Evolutionary conservation across 1,284 basidiomycete genomes (phyloP), one percentile per base, ranked within the genome.

Genomic region (Agaricales sp.): DNA sequence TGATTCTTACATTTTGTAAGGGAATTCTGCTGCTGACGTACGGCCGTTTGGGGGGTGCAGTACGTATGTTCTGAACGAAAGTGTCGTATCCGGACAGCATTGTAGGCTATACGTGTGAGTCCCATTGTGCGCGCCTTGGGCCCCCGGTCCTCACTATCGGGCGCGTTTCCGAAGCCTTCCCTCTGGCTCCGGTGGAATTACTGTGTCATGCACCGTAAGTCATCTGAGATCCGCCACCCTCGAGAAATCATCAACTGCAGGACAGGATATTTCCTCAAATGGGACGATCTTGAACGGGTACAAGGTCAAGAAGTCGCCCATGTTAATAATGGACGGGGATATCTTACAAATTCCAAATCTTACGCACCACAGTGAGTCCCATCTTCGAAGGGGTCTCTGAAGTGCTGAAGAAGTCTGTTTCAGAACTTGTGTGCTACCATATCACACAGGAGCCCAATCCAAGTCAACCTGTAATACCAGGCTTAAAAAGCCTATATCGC

Each of bases 231-330:
- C 39, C 16, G 8, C 18, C 16, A n/a, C 39, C 18, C 19, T 20
- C 4, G 4, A 8, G 19, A 8, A 41, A 8, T 41, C 16, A 6
- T 11, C 39, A 8, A 41, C 4, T 11, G 18, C 16, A 4, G 4
- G 39, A n/a, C 18, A 89, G 80, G 89, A 91, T 61, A 35, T 78
- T 16, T 91, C 88, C 0, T 77, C 79, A n/a, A 90, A 90, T 55
- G 88, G 89, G 1, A 67, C 89, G 35, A 61, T 75, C 25, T 67
- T 89, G 47, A 92, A 92, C 58, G 80, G 74, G 0, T 74, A 83
- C 56, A 72, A 73, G 44, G 76, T 89, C 43, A 71, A 73, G 41
- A 81, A 78, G 59, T 67, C 74, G 1, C 76, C 75, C 1, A 73
- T 82, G 19, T 79, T 90, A 47, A 67, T 90, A 3, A 80, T 83